These are phyloP conservation scores for Phytophthora nicotianae DNA, from an alignment of 352 stramenopile species.

Conservation along the genomic window DNA sequence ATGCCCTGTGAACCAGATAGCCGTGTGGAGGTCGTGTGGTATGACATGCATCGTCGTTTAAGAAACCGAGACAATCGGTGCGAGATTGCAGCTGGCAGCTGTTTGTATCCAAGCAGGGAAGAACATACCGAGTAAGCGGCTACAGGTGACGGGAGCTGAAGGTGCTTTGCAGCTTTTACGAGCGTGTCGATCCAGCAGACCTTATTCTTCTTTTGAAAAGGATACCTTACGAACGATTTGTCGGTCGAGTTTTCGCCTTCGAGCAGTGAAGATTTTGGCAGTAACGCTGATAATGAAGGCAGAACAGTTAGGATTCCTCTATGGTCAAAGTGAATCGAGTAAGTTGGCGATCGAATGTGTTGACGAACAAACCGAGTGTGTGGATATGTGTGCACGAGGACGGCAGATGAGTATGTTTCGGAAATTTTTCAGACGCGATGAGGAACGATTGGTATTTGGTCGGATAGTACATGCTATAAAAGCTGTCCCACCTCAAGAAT, in stretches of 20 bases:
- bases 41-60: conserved; percentile 42
- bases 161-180: conserved; percentile 48
- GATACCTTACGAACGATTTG: conserved; percentile 30
- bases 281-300: conserved; percentile 33
- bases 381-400: conserved; percentile 17
- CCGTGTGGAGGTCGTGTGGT: conserved; percentile 30
- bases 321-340: background rate
- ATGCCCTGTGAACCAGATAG: conserved; percentile 10
- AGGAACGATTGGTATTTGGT: conserved; percentile 18
- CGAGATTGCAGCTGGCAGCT: conserved; percentile 43
- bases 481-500: background rate
- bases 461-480: background rate
- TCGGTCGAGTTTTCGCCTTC: conserved; percentile 40
- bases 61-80: conserved; percentile 40
- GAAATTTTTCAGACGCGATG: conserved; percentile 16
- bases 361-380: conserved; percentile 25
- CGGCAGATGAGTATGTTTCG: conserved; percentile 29
- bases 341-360: conserved; percentile 3
- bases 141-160: conserved; percentile 55
- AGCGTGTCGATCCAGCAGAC: conserved; percentile 41
- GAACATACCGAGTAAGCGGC: conserved; percentile 30
- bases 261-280: conserved; percentile 43
- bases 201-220: conserved; percentile 35
- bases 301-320: conserved; percentile 42
- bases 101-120: conserved; percentile 36